Evolutionary conservation across 1,139 yeast genomes (phyloP).

Genomic region (Blastobotrys apis): DNA sequence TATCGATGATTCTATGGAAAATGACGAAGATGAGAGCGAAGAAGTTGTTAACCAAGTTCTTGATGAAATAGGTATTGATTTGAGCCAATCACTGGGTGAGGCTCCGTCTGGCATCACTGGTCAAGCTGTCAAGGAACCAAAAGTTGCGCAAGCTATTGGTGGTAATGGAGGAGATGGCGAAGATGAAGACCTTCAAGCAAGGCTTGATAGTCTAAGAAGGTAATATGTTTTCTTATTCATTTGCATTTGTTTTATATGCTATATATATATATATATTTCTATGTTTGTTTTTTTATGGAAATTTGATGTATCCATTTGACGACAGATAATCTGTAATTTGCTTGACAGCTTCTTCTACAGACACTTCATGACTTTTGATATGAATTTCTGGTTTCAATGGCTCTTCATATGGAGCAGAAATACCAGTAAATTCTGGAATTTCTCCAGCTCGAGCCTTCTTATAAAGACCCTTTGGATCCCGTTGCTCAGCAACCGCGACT

Average conservation of each 20-base stretch:
- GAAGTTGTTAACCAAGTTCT: constrained; percentile 87
- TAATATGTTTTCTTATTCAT: constrained; percentile 19
- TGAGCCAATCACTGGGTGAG: constrained; percentile 60
- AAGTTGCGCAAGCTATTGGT: constrained; percentile 51
- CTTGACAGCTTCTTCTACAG: constrained; percentile 77
- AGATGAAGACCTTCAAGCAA: constrained; percentile 86
- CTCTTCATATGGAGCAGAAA: constrained; percentile 93
- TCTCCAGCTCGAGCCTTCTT: constrained; percentile 94
- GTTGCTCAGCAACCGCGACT: constrained; percentile 84
- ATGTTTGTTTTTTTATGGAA: neutral
- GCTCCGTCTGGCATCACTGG: constrained; percentile 54
- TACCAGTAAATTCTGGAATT: constrained; percentile 92
- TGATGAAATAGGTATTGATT: constrained; percentile 92
- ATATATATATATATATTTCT: neutral
- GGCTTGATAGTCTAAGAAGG: constrained; percentile 77
- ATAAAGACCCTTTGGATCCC: constrained; percentile 96
- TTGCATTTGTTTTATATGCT: neutral
- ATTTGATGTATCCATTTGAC: constrained; percentile 2
- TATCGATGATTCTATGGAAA: constrained; percentile 91
- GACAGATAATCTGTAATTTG: constrained; percentile 65
- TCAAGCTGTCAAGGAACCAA: constrained; percentile 31
- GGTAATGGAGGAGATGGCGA: constrained; percentile 39
- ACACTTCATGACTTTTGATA: constrained; percentile 62
- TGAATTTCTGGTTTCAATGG: constrained; percentile 83
- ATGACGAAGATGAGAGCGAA: constrained; percentile 81